These are phyloP conservation scores for Pseudogymnoascus sp. DNA, from an alignment of 2,329 filamentous ascomycete genomes.

Conservation along the genomic window DNA sequence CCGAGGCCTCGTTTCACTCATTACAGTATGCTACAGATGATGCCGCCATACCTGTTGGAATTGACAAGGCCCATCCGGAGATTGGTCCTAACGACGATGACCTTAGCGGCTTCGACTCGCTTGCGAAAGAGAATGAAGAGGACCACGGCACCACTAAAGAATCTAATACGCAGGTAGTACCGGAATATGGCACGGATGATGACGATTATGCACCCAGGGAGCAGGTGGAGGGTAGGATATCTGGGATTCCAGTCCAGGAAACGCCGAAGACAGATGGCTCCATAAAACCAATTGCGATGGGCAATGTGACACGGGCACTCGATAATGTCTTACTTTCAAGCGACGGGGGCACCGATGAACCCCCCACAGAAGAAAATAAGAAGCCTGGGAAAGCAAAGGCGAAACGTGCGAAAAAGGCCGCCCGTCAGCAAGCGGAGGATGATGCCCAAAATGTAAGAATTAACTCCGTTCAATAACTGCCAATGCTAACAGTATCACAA, in stretches of 20 bases:
- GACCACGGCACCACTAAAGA: background rate
- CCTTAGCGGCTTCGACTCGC: background rate
- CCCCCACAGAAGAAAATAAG: slow-evolving; percentile 17
- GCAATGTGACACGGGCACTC: slow-evolving; percentile 13
- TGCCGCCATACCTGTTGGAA: background rate
- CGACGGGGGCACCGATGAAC: slow-evolving; percentile 13
- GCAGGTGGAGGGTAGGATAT: slow-evolving; percentile 23
- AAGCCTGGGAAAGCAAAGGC: slow-evolving; percentile 46
- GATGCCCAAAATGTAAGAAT: background rate
- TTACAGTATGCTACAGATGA: background rate
- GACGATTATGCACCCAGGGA: slow-evolving; percentile 29
- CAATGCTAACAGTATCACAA: slow-evolving; percentile 20
- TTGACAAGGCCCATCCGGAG: background rate
- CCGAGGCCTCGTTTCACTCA: slow-evolving; percentile 15
- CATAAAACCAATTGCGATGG: slow-evolving; percentile 16
- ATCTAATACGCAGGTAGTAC: background rate
- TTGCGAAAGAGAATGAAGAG: background rate
- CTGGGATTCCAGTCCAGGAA: slow-evolving; percentile 10
- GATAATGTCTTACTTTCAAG: slow-evolving; percentile 17
- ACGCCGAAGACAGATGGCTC: background rate
- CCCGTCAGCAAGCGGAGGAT: slow-evolving; percentile 24
- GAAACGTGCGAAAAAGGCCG: slow-evolving; percentile 43
- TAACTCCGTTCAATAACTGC: background rate
- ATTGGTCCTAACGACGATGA: background rate
- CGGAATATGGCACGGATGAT: slow-evolving; percentile 12